phyloP scores from a whole-genome alignment of 2,329 filamentous ascomycete genomes.

The Penicillium sp. region DNA sequence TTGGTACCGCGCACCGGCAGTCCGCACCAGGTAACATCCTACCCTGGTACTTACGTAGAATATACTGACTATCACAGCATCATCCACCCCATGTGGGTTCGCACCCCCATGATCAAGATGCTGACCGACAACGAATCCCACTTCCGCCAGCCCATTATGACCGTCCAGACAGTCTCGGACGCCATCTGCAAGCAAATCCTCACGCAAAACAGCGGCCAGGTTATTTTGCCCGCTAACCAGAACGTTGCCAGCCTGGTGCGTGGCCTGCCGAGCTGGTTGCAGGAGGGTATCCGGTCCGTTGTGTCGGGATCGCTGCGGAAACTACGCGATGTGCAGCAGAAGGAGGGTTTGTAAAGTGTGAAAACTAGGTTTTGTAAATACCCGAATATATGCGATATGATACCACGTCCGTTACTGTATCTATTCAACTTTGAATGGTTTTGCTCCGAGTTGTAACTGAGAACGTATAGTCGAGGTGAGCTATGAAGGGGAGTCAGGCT shows the following conservation, averaged over 20 bases:
- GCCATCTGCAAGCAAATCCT: slow-evolving; percentile 51
- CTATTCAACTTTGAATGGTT: too few species aligned
- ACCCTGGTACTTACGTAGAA: background rate
- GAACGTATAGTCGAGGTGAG: background rate
- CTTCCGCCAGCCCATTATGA: slow-evolving; percentile 36
- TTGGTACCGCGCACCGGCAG: slow-evolving; percentile 36
- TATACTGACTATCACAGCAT: slow-evolving; percentile 21
- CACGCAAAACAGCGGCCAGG: slow-evolving; percentile 46
- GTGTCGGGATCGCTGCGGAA: slow-evolving; percentile 24
- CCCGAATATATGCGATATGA: background rate
- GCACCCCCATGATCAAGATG: slow-evolving; percentile 46
- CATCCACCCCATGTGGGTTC: slow-evolving; percentile 43
- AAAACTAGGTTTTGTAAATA: background rate
- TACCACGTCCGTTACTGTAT: background rate
- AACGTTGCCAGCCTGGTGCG: slow-evolving; percentile 26
- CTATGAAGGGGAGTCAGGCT: too few species aligned
- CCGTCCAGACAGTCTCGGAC: slow-evolving; percentile 41
- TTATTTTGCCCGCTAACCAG: slow-evolving; percentile 45
- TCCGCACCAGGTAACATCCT: slow-evolving; percentile 34
- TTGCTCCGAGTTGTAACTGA: too few species aligned
- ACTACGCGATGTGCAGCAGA: slow-evolving; percentile 23
- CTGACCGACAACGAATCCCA: slow-evolving; percentile 30
- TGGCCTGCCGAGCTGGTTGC: slow-evolving; percentile 45
- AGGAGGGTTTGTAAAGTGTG: slow-evolving; percentile 3
- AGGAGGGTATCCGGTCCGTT: slow-evolving; percentile 37